These are phyloP conservation scores for Pleurotus tuber-regium DNA, from an alignment of 768 basidiomycete genomes.

Conservation along the genomic window DNA sequence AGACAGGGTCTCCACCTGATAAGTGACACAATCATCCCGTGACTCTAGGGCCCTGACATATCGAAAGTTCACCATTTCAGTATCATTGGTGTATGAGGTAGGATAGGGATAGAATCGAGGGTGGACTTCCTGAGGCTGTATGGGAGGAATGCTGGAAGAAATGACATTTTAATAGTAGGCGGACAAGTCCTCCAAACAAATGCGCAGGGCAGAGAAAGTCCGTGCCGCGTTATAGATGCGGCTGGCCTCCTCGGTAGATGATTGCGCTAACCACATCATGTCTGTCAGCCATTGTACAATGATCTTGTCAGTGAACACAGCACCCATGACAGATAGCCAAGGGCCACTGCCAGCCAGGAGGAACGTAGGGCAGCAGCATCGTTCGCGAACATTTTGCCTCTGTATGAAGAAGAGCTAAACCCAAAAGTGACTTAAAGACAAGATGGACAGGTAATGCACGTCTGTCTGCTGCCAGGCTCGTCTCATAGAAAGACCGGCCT, in stretches of 20 bases:
- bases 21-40: slow-evolving; percentile 19
- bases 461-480: slow-evolving; percentile 13
- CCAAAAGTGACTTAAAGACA: neutral
- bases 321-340: slow-evolving; percentile 30
- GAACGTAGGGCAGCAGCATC: slow-evolving; percentile 28
- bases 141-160: slow-evolving; percentile 4
- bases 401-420: neutral
- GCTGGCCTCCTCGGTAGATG: slow-evolving; percentile 13
- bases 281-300: slow-evolving; percentile 34
- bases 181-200: slow-evolving; percentile 10
- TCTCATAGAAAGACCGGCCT: slow-evolving; percentile 24
- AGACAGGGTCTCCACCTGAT: slow-evolving; percentile 14
- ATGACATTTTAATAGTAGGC: slow-evolving; percentile 17
- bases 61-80: slow-evolving; percentile 12
- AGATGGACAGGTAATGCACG: slow-evolving; percentile 11
- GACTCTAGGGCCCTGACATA: slow-evolving; percentile 21
- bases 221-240: slow-evolving; percentile 17
- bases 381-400: slow-evolving; percentile 7
- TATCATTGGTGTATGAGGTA: neutral
- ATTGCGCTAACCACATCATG: slow-evolving; percentile 22
- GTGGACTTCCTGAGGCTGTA: neutral
- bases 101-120: slow-evolving; percentile 19
- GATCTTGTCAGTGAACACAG: slow-evolving; percentile 21
- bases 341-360: slow-evolving; percentile 25
- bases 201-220: slow-evolving; percentile 19